Base-by-base conservation (phyloP, 345 rosid genomes). In the Moricandia moricandioides region DNA sequence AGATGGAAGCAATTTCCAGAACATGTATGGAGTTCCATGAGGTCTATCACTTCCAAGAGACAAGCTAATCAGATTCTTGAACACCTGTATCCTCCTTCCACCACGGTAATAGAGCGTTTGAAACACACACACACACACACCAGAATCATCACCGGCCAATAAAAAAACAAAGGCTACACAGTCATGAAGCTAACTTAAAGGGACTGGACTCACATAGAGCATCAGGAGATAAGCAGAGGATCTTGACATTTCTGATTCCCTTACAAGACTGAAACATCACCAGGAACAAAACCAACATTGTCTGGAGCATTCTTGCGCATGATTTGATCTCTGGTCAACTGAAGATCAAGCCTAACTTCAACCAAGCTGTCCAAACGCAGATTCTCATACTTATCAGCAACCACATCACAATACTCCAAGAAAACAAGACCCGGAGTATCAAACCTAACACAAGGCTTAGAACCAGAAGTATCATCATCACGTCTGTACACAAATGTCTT, bases 181-280 rank as follows among this genome's bases (percentile, higher is more conserved):
- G 2, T 58, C 26, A 72, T 35, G 24, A 39, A 10, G 33, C 27
- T 2, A 47, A 29, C 6, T 16, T 29, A 31, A 29, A 29, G 31
- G 31, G 3, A 29, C 31, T 29, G 31, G 31, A 29, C 31, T 49
- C 6, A 45, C 52, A 10, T 76, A 69, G 1, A 40, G 75, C 65
- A 63, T 76, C 80, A 2, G 79, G 79, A 76, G 80, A 55, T 70
- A 76, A 63, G 51, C 75, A 70, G 52, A 76, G 80, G 75, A 69
- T 63, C 31, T 43, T 56, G n/a, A 76, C 80, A 43, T 62, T 39
- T 30, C 55, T 40, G 4, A 76, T 21, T 6, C 60, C 70, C 35
- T 9, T 70, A 76, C 59, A 76, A 69, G 1, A 58, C 0, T 29
- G 75, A 54, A 24, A 62, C 74, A 69, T 69, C 65, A 69, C 75